Base-by-base conservation (phyloP, 2,329 filamentous ascomycete genomes). In the Ceratocystis cubensis region DNA sequence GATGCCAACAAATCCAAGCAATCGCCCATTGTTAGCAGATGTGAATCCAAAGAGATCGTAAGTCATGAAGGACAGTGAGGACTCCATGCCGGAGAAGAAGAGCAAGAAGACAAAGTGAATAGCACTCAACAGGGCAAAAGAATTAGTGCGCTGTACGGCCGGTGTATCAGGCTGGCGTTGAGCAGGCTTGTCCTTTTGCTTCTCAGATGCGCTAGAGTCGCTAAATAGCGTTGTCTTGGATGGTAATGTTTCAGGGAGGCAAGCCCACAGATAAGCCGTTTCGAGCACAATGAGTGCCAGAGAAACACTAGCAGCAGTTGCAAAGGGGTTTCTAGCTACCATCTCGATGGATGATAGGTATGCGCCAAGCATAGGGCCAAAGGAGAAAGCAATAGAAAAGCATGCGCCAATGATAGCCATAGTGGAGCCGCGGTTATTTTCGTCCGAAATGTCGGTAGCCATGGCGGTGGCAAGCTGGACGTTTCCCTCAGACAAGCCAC, bases 11-110 rank as follows among this genome's bases (percentile, higher is more conserved):
- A 89, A 94, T 5, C 94, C 93, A 1, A 99, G 84, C 1, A 99
- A 81, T 10, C 86, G 84, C 17, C 94, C 94, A 70, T 95, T 96
- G 64, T 90, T 83, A 56, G 85, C 83, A 0, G 91, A 88, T 10
- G 81, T 84, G 74, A 94, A 95, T 7, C 83, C 83, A 75, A 97
- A 97, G 57, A 99, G 83, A 65, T 96, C 93, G 72, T 94, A 96
- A 0, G 93, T 97, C 85, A 99, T 92, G 75, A 99, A 99, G 0
- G 94, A 92, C 2, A 99, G 82, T 0, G 91, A 96, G 75, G 96
- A 97, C 74, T 99, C 94, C 88, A 99, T 93, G 69, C 94, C 94
- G 1, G 91, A 96, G 77, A 99, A 99, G 77, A 96, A 96, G 13
- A 99, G 85, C 68, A 99, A 85, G 76, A 99, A 99, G 61, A 87